Base-by-base conservation (phyloP, 352 stramenopile genomes). In the Phytophthora capsici region DNA sequence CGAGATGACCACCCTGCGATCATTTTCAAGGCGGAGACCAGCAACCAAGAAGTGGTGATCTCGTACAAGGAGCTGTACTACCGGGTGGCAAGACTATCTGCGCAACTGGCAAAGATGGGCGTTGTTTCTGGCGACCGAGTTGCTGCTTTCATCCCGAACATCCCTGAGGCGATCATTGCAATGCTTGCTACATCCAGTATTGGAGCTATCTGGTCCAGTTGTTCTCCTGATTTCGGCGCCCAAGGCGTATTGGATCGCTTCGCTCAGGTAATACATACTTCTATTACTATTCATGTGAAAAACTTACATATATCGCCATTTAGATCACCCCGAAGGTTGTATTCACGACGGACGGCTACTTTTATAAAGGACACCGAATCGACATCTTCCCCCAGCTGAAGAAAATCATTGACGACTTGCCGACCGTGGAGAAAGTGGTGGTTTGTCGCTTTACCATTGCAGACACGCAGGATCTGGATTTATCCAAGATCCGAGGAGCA, bases 211-310 rank as follows among this genome's bases (percentile, higher is more conserved):
- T 93, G 77, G 78, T 93, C 84, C 28, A 92, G 80, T 51, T 96
- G 88, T 70, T 96, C 88, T 17, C 86, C 88, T 7, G 88, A 96
- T 62, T 96, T 96, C 59, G 88, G 88, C n/a, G 76, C 87, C 5
- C 76, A 89, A 51, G 88, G 88, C 4, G 84, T 96, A 23, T 67
- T 91, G 16, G 88, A 96, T 58, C 77, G 88, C 22, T 91, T 96
- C 63, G 78, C 82, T 14, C 88, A 96, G 73, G 71, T 69, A 47
- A 30, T 30, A 37, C 2, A 26, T 46, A 28, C 25, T 28, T 28
- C 7, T 28, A 28, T 28, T 6, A 28, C 7, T 28, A 6, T 28
- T 28, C 25, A 28, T 6, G 10, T 38, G 20, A 9, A 9, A 17
- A 45, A 23, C 22, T 45, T 23, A n/a, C 2, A 45, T 26, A 4